Base-by-base conservation (phyloP, 352 stramenopile genomes). In the Pythium aphanidermatum region DNA sequence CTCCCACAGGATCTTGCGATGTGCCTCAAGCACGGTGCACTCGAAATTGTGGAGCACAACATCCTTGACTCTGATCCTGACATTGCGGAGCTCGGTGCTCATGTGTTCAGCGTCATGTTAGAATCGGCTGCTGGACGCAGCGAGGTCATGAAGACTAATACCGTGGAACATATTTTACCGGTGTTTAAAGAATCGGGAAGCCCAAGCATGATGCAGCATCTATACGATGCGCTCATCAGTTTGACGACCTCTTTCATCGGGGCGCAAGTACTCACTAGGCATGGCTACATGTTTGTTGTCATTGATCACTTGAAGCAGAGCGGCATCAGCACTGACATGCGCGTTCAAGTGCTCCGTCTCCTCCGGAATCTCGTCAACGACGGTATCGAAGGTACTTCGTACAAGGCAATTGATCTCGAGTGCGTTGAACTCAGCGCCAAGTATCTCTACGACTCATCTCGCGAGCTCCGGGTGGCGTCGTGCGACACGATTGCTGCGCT, bases 341-440 rank as follows among this genome's bases (percentile, higher is more conserved):
- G 71, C 10, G 46, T 84, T 13, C 67, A 68, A 28, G 68, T 67
- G 14, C 60, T 90, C 16, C 58, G 74, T 19, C 51, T 90, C 21
- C 62, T 90, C 14, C 83, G 83, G 36, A 60, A 79, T 16, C 19
- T 86, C 12, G 30, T 86, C 36, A 90, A 90, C 45, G 78, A 90
- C 48, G 73, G 73, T 31, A 55, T 68, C 0, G 63, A 75, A 37
- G 34, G 37, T 31, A 87, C 75, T 2, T 69, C 55, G 16, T 56
- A 70, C 30, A 63, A 62, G 13, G 71, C 70, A 4, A 57, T 90
- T 40, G 75, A 90, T 24, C 60, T 87, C 2, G 67, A 67, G 4
- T 61, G 35, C 5, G 46, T 90, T 13, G 52, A 69, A 14, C 53
- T 77, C 27, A 71, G 62, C 26, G 51, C 59, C 8, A 68, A 66